Percentiles rank a stretch among this genome's conserved stretches.
phyloP scores from a whole-genome alignment of 2,329 filamentous ascomycete species.

The Colletotrichum cordylinicola region DNA sequence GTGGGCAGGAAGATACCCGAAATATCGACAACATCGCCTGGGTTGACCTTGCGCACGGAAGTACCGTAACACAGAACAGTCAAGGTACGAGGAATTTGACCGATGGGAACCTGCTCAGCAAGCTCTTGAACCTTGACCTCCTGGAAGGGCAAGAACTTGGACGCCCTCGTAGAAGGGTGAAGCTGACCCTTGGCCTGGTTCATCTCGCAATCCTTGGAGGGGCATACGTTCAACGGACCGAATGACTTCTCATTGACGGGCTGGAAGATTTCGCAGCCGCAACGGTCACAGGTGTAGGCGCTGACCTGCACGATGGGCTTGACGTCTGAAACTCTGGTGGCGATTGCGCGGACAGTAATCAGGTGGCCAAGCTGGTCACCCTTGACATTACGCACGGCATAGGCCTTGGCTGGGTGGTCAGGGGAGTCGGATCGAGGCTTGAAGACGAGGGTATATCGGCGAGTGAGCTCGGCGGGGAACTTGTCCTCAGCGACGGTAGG shows the following conservation, averaged over 20 bases:
- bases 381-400: constrained; percentile 92
- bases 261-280: constrained; percentile 97
- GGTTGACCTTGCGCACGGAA: constrained; percentile 85
- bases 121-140: constrained; percentile 99
- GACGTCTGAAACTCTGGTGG: constrained; percentile 94
- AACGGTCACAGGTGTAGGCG: constrained; percentile 96
- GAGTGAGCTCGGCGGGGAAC: constrained; percentile 90
- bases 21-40: constrained; percentile 92
- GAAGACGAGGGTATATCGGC: constrained; percentile 95
- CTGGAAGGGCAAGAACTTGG: constrained; percentile 96
- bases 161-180: constrained; percentile 92
- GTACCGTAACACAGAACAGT: constrained; percentile 90
- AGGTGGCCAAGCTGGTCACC: constrained; percentile 92
- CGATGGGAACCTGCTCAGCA: constrained; percentile 98
- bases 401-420: constrained; percentile 65
- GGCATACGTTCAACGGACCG: constrained; percentile 83
- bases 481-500: constrained; percentile 72
- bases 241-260: constrained; percentile 92
- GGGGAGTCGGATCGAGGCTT: constrained; percentile 82
- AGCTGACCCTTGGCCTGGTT: constrained; percentile 95
- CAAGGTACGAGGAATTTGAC: constrained; percentile 91
- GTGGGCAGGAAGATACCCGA: constrained; percentile 96
- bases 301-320: constrained; percentile 98
- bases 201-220: constrained; percentile 85
- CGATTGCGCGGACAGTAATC: constrained; percentile 93